Conservation (phyloP, 2,329 filamentous ascomycete genomes). For the Metarhizium robertsii region DNA sequence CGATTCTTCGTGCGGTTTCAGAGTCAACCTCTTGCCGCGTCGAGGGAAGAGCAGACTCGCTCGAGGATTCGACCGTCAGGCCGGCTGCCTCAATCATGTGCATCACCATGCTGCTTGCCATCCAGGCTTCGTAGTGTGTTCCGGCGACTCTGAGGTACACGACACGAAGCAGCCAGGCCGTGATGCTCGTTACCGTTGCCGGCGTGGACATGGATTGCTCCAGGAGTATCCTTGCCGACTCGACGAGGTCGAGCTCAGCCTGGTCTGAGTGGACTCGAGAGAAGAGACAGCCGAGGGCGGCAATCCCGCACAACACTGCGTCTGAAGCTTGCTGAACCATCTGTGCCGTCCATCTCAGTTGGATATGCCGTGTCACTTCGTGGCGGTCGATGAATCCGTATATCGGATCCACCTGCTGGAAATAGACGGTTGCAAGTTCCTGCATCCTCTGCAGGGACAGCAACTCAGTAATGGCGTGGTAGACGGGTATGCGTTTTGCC, state of each 20-base stretch:
- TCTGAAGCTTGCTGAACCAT: slow-evolving; percentile 28
- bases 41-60: slow-evolving; percentile 16
- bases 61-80: slow-evolving; percentile 29
- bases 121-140: slow-evolving; percentile 45
- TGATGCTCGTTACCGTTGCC: slow-evolving; percentile 22
- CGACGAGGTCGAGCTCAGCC: slow-evolving; percentile 35
- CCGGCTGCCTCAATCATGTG: slow-evolving; percentile 47
- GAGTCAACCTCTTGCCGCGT: slow-evolving; percentile 14
- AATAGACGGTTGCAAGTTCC: slow-evolving; percentile 35
- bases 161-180: slow-evolving; percentile 42
- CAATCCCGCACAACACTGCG: slow-evolving; percentile 43
- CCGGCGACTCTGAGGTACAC: slow-evolving; percentile 44
- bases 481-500: slow-evolving; percentile 17
- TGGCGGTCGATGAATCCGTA: slow-evolving; percentile 38
- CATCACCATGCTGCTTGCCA: slow-evolving; percentile 48
- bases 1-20: slow-evolving; percentile 32
- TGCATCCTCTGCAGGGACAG: slow-evolving; percentile 23
- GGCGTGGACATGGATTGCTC: neutral
- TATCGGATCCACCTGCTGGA: slow-evolving; percentile 40
- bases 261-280: slow-evolving; percentile 30
- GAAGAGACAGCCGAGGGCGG: slow-evolving; percentile 43
- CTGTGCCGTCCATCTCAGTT: slow-evolving; percentile 22
- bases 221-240: slow-evolving; percentile 12
- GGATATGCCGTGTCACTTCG: slow-evolving; percentile 20
- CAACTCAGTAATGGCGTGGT: neutral